Evolutionary conservation across 1,139 yeast species (phyloP).

Genomic region (Pichia sp.): DNA sequence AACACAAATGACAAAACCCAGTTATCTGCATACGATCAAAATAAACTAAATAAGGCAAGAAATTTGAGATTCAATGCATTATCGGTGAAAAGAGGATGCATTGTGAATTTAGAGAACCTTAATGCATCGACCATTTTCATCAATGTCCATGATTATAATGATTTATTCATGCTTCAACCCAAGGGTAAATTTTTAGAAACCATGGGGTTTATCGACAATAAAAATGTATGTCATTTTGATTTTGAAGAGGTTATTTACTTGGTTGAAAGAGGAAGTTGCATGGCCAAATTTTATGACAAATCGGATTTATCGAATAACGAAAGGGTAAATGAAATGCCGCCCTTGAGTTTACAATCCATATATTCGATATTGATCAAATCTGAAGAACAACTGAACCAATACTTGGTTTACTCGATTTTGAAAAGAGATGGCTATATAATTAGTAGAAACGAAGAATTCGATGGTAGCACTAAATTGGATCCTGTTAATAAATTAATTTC

Average conservation of each 20-base stretch:
- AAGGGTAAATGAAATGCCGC: constrained; percentile 24
- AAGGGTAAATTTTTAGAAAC: constrained; percentile 70
- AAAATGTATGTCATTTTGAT: constrained; percentile 34
- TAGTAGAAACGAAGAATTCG: constrained; percentile 23
- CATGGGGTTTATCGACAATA: constrained; percentile 52
- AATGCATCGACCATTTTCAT: constrained; percentile 37
- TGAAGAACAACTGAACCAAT: constrained; percentile 41
- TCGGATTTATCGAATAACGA: constrained; percentile 15
- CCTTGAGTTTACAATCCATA: constrained; percentile 57
- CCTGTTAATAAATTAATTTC: not conserved
- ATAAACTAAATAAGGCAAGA: constrained; percentile 46
- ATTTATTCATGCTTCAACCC: constrained; percentile 41
- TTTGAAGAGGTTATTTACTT: constrained; percentile 70
- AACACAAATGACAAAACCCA: constrained; percentile 27
- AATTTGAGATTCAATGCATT: constrained; percentile 71
- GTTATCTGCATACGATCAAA: constrained; percentile 54
- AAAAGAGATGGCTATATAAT: constrained; percentile 78
- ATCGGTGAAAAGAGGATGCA: constrained; percentile 41
- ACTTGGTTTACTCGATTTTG: constrained; percentile 66
- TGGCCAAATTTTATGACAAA: constrained; percentile 35
- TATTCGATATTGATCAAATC: constrained; percentile 45
- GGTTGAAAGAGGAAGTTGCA: constrained; percentile 75
- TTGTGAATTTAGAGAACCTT: constrained; percentile 21
- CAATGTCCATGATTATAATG: constrained; percentile 23
- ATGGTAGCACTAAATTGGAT: constrained; percentile 2